Evolutionary conservation across 805 yeast species (phyloP).

Genomic region (Myxozyma melibiosi): DNA sequence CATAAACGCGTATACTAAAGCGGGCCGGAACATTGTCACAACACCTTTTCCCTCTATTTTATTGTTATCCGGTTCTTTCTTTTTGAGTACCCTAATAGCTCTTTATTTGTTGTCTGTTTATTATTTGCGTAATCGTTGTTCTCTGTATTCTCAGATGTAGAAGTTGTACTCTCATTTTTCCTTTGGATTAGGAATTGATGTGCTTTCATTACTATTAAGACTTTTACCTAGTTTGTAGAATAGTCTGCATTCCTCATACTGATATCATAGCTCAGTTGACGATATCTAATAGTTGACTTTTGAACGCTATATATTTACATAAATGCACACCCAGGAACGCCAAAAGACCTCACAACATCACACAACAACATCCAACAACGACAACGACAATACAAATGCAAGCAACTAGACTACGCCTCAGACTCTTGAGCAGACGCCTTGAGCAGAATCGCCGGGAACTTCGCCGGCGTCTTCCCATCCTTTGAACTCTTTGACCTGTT

Average conservation of each 20-base stretch:
- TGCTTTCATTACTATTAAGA: background rate
- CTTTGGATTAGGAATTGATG: slow-evolving; percentile 10
- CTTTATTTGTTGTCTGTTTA: background rate
- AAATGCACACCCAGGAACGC: no score
- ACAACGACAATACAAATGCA: background rate
- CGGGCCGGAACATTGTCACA: background rate
- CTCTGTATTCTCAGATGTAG: background rate
- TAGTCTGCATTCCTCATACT: no score
- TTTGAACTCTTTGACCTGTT: slow-evolving; percentile 5
- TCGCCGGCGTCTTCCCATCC: background rate
- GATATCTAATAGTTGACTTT: no score
- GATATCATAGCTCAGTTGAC: no score
- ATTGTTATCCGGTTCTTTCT: no score
- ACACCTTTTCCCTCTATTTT: background rate
- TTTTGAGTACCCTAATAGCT: background rate
- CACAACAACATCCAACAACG: background rate
- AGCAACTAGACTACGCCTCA: background rate
- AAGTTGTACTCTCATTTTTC: slow-evolving; percentile 1
- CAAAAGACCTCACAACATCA: no score
- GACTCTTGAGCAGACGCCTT: slow-evolving; percentile 12
- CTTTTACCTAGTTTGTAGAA: no score
- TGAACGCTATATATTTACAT: background rate
- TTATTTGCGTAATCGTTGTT: slow-evolving; percentile 1
- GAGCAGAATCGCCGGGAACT: slow-evolving; percentile 25
- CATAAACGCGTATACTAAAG: background rate